A percentile compares a stretch with the other conserved stretches of the same genome.
phyloP scores from a whole-genome alignment of 805 yeast species.

The Lipomyces orientalis region DNA sequence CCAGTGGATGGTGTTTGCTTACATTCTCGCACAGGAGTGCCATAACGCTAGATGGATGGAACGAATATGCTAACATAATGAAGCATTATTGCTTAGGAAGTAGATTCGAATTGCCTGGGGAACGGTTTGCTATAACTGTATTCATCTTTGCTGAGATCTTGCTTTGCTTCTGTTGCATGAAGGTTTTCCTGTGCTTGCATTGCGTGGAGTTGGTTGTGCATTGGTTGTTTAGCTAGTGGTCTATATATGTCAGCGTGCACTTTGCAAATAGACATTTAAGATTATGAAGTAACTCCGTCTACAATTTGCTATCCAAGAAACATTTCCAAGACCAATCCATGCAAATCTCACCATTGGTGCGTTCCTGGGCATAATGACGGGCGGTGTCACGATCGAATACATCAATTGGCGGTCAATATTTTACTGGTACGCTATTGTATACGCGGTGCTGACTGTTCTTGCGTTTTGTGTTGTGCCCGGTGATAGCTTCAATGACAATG shows the following conservation, averaged over 20 bases:
- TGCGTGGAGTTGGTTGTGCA: neutral
- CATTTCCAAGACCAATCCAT: neutral
- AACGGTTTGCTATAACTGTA: too few species aligned
- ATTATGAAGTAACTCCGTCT: neutral
- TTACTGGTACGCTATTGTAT: constrained; percentile 51
- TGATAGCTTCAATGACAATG: constrained; percentile 38
- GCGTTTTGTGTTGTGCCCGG: constrained; percentile 48
- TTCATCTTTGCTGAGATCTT: too few species aligned
- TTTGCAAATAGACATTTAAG: neutral
- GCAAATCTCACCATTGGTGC: constrained; percentile 52
- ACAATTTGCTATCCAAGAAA: neutral
- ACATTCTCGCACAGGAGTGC: too few species aligned
- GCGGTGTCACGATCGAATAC: constrained; percentile 52
- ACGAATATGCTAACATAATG: too few species aligned
- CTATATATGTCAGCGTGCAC: too few species aligned
- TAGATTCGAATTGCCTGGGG: too few species aligned
- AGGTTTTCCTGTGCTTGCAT: neutral
- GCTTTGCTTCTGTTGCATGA: too few species aligned
- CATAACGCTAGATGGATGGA: too few species aligned
- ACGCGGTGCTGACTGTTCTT: constrained; percentile 41
- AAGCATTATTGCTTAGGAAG: too few species aligned
- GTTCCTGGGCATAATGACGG: constrained; percentile 51
- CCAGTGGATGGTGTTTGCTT: too few species aligned
- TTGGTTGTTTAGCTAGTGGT: too few species aligned
- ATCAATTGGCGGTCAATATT: constrained; percentile 53